phyloP scores from a whole-genome alignment of 2,329 filamentous ascomycete species.

The Neofusicoccum cordaticola region DNA sequence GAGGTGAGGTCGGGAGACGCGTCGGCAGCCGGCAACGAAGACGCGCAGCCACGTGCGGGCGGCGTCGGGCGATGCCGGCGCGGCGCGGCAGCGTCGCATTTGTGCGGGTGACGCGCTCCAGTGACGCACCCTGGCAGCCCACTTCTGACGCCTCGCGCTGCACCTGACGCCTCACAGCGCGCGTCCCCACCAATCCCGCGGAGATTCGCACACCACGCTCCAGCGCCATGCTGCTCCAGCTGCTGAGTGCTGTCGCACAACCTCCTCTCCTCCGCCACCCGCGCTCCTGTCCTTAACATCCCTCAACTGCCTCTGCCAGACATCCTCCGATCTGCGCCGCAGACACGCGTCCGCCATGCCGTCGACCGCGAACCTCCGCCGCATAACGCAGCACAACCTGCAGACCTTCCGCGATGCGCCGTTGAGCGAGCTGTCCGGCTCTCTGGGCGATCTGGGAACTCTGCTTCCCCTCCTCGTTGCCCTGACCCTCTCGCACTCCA shows the following conservation, averaged over 20 bases:
- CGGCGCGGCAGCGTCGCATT: background rate
- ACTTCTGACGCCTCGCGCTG: background rate
- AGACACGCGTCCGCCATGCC: background rate
- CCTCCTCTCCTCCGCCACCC: background rate
- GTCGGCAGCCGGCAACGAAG: background rate
- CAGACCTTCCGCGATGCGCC: constrained; percentile 55
- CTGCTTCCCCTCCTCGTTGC: constrained; percentile 86
- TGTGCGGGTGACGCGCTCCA: background rate
- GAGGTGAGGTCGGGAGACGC: constrained; percentile 8
- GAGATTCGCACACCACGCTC: background rate
- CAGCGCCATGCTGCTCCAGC: background rate
- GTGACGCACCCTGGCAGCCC: background rate
- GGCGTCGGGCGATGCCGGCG: constrained; percentile 1
- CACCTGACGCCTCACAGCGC: background rate
- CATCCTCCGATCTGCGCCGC: background rate
- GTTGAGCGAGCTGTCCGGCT: constrained; percentile 79
- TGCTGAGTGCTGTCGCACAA: background rate
- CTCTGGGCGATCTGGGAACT: constrained; percentile 85
- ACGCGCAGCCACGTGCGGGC: constrained; percentile 7
- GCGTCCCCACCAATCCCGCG: background rate
- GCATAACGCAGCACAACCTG: constrained; percentile 49
- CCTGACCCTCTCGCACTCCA: constrained; percentile 71
- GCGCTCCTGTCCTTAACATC: background rate
- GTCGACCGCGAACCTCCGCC: constrained; percentile 24
- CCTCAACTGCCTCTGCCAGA: background rate